phyloP scores from a whole-genome alignment of 352 stramenopile species.

The Globisporangium sylvaticum region DNA sequence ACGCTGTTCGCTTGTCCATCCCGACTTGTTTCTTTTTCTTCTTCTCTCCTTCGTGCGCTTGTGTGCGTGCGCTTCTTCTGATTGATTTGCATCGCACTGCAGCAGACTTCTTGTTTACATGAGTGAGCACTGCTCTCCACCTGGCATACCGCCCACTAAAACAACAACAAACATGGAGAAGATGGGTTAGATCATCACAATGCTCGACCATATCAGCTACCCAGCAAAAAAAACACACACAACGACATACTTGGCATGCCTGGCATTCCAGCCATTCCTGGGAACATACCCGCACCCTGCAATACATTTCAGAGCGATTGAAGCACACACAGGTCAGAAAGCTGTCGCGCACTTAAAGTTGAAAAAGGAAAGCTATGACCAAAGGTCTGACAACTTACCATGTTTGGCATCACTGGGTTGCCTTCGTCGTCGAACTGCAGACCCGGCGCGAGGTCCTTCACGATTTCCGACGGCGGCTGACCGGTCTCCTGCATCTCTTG shows the following conservation, averaged over 20 bases:
- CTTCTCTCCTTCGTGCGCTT: not conserved
- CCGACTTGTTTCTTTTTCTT: not conserved
- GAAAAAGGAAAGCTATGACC: not conserved
- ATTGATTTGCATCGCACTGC: not conserved
- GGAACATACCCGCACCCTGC: conserved; percentile 73
- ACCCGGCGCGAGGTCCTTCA: conserved; percentile 97
- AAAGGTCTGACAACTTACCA: conserved; percentile 38
- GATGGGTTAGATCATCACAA: not conserved
- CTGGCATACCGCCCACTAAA: conserved; percentile 44
- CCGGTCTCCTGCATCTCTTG: conserved; percentile 93
- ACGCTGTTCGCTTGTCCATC: not conserved
- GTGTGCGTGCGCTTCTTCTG: not conserved
- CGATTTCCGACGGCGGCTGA: conserved; percentile 95
- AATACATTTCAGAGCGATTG: not conserved
- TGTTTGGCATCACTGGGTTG: conserved; percentile 95
- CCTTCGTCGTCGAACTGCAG: conserved; percentile 74
- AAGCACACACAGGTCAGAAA: not conserved
- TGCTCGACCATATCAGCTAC: not conserved
- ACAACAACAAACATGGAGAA: conserved; percentile 9
- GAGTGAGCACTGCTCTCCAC: conserved; percentile 70
- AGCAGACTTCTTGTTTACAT: conserved; percentile 36
- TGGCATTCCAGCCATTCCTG: conserved; percentile 79
- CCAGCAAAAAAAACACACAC: not conserved
- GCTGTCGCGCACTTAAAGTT: not conserved
- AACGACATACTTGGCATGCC: conserved; percentile 62